Percentiles rank a stretch among this genome's conserved stretches.
Conservation (phyloP, 83 land plant genomes). For the Diphasiastrum complanatum region DNA sequence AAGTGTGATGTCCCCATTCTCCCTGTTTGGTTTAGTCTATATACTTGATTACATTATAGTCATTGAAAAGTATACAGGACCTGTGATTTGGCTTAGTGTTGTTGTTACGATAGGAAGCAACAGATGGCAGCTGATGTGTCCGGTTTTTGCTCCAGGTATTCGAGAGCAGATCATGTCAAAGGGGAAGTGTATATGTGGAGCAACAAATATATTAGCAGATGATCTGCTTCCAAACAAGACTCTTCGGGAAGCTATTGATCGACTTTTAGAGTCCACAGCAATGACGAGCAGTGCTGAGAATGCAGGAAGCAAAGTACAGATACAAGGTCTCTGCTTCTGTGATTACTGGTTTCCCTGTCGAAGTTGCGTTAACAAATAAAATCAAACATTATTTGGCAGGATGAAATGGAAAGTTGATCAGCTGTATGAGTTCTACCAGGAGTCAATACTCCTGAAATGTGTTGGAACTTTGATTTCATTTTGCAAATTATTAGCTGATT, state of each 20-base stretch:
- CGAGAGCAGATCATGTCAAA: conserved; percentile 70
- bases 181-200: conserved; percentile 75
- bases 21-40: not conserved
- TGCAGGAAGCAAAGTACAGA: conserved; percentile 59
- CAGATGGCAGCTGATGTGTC: not conserved
- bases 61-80: not conserved
- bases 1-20: conserved; percentile 1
- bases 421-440: not conserved
- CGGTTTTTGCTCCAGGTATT: conserved; percentile 45
- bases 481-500: not conserved
- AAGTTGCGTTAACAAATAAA: not conserved
- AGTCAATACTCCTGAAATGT: not conserved
- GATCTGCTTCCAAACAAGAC: conserved; percentile 80
- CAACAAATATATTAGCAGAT: conserved; percentile 72
- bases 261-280: conserved; percentile 52
- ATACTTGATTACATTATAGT: not conserved
- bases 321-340: conserved; percentile 43
- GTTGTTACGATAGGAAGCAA: conserved; percentile 6
- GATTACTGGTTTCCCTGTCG: not conserved
- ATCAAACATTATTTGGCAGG: too few species aligned
- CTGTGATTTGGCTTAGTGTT: not conserved
- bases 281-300: conserved; percentile 73
- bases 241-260: conserved; percentile 63
- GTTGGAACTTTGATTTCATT: not conserved
- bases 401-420: too few species aligned